Conservation (phyloP, 371 early-diverging fungal genomes). For the Mucor ambiguus region DNA sequence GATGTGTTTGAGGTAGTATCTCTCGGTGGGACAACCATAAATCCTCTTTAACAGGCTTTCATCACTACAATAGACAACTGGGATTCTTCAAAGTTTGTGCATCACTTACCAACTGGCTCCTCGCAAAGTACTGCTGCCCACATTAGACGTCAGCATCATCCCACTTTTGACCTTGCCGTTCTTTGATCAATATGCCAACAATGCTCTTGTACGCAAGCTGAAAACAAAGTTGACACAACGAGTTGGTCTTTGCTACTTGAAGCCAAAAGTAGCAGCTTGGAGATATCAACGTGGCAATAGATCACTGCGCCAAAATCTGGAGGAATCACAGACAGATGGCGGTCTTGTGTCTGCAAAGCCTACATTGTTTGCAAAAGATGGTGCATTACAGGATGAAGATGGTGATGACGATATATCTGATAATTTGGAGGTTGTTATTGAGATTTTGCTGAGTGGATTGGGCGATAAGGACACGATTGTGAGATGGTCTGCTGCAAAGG, state of each 20-base stretch:
- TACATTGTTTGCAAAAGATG: background rate
- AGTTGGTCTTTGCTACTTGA: slow-evolving; percentile 74
- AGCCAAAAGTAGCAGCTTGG: slow-evolving; percentile 78
- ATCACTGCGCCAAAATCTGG: slow-evolving; percentile 52
- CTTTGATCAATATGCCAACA: slow-evolving; percentile 59
- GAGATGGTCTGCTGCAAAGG: slow-evolving; percentile 96
- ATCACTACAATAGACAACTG: slow-evolving; percentile 37
- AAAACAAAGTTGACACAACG: slow-evolving; percentile 83
- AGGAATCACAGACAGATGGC: slow-evolving; percentile 14
- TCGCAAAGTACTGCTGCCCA: slow-evolving; percentile 63
- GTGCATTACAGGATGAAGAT: slow-evolving; percentile 40
- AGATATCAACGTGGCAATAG: slow-evolving; percentile 71
- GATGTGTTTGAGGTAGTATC: slow-evolving; percentile 54
- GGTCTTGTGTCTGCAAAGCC: slow-evolving; percentile 2
- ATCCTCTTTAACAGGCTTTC: background rate
- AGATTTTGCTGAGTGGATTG: slow-evolving; percentile 79
- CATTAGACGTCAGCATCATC: slow-evolving; percentile 55
- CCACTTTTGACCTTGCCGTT: slow-evolving; percentile 56
- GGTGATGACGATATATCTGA: slow-evolving; percentile 70
- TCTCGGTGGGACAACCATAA: background rate
- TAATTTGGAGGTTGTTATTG: slow-evolving; percentile 74
- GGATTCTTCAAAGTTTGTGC: slow-evolving; percentile 72
- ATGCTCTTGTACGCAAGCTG: slow-evolving; percentile 80
- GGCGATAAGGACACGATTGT: slow-evolving; percentile 93
- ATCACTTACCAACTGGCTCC: slow-evolving; percentile 70